Base-by-base conservation (phyloP, 106 monocot genomes). In the Allium sativum region DNA sequence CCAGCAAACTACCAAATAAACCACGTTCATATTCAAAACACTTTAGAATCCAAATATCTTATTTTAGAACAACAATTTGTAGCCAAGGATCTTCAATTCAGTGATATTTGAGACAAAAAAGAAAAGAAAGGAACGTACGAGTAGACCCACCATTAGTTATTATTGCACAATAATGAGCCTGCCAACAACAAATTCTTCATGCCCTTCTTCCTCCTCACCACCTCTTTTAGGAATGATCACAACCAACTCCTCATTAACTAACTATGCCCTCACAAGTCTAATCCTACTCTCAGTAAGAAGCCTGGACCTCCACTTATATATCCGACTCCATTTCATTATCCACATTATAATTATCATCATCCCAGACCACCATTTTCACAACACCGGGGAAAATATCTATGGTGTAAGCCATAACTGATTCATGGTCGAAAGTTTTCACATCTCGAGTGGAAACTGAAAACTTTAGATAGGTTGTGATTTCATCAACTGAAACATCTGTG, bases 281-380 rank as follows among this genome's bases (percentile, higher is more conserved):
- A 77, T 77, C n/a, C 65, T 14, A 16, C 71, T 62, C 9, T 42
- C 60, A 31, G 70, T 67, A 14, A 82, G 79, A 17, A 87, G 68
- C 44, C 87, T 71, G 71, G 77, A 77, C 57, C 87, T 45, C 87
- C 87, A 87, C 48, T 68, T 53, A n/a, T n/a, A n/a, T n/a, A 48
- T 87, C 69, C n/a, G 79, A 59, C 64, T 87, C 79, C 47, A 83
- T 51, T 22, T 53, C 74, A 21, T 63, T 73, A 42, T n/a, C 76
- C 0, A 3, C 52, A 16, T 70, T 67, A 7, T 7, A 46, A 42
- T 57, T 56, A n/a, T 60, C 71, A 9, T 41, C 31, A n/a, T 65
- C 15, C 20, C 76, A 55, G 44, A 82, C 75, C 31, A 31, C 31
- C 20, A 82, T 72, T 73, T 79, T 86, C 60, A 74, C 56, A 13